Evolutionary conservation across 371 early-diverging fungal species (phyloP).

Genomic region (Coemansia sp.): DNA sequence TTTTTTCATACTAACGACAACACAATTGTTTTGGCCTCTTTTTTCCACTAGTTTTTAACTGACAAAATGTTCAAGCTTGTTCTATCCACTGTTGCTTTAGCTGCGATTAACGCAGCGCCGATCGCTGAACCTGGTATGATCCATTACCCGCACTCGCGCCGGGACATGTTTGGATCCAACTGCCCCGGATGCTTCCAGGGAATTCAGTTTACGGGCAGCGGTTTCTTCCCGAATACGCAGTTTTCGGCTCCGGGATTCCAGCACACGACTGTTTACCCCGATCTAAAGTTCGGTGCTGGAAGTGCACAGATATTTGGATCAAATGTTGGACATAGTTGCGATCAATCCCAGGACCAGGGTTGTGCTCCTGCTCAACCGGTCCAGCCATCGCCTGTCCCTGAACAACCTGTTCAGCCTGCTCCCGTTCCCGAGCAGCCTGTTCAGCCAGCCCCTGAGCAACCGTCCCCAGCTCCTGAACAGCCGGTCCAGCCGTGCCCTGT

Average conservation of each 20-base stretch:
- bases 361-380: constrained; percentile 4
- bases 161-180: not conserved
- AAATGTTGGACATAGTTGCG: not conserved
- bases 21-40: not conserved
- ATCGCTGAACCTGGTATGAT: not conserved
- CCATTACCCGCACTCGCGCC: not conserved
- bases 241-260: constrained; percentile 21
- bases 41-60: not conserved
- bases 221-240: constrained; percentile 25
- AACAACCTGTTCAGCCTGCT: not conserved
- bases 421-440: not conserved
- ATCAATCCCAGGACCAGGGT: not conserved
- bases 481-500: too few species aligned
- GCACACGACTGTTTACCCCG: constrained; percentile 22
- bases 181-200: constrained; percentile 12
- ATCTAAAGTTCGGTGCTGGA: constrained; percentile 12
- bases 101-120: not conserved
- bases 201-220: constrained; percentile 10
- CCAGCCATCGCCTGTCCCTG: not conserved
- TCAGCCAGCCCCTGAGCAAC: too few species aligned
- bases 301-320: constrained; percentile 2
- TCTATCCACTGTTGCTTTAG: constrained; percentile 7
- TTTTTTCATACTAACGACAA: constrained; percentile 21
- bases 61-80: constrained; percentile 15
- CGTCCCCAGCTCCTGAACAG: too few species aligned